A percentile compares a stretch with the other conserved stretches of the same genome.
phyloP scores from a whole-genome alignment of 129 eudicot genomes.

The Kitagawia praeruptora region DNA sequence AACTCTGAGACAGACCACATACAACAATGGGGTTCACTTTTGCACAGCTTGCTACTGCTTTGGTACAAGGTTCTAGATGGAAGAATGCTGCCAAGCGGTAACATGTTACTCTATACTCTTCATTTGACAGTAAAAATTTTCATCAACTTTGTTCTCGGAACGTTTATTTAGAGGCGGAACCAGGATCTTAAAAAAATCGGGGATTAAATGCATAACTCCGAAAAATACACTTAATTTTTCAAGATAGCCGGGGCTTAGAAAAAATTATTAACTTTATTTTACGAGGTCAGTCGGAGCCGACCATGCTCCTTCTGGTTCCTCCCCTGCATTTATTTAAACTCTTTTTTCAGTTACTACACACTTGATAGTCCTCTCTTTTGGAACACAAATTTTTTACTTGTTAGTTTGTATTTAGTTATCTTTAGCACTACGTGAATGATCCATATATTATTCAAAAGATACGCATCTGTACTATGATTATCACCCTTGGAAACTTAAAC shows the following conservation, averaged over 20 bases:
- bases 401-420: no score
- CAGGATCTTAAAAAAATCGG: background rate
- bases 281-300: background rate
- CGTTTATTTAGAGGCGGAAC: background rate
- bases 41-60: background rate
- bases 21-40: constrained; percentile 10
- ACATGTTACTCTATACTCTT: background rate
- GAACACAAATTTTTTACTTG: no score
- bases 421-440: background rate
- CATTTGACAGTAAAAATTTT: no score
- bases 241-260: background rate
- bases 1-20: background rate
- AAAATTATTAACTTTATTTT: no score
- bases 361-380: no score
- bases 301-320: background rate
- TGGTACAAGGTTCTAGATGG: constrained; percentile 17
- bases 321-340: background rate
- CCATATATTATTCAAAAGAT: background rate
- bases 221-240: background rate
- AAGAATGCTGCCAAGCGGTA: constrained; percentile 16
- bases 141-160: background rate
- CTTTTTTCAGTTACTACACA: no score
- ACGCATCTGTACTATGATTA: no score
- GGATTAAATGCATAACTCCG: no score
- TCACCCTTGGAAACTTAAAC: background rate